Conservation (phyloP, 148 eudicot species). For the Silene conica region DNA sequence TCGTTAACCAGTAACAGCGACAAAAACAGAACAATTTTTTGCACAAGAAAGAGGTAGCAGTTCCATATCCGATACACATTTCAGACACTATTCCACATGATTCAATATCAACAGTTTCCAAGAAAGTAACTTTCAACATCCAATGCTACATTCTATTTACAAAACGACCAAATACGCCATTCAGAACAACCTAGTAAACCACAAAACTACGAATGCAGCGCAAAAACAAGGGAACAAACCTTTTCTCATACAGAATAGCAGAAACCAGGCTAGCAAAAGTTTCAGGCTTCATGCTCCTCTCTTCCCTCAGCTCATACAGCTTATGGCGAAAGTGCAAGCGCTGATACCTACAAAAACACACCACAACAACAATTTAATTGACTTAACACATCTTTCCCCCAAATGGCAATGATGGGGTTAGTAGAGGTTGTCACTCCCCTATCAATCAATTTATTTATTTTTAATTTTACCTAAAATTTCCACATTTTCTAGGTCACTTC, state of each 20-base stretch:
- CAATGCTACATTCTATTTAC: neutral
- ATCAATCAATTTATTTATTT: neutral
- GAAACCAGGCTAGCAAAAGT: slow-evolving; percentile 96
- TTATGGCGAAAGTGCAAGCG: slow-evolving; percentile 85
- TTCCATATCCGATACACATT: neutral
- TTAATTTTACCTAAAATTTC: no score
- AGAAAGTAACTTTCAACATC: neutral
- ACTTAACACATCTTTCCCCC: neutral
- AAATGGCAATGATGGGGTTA: neutral
- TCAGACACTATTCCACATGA: neutral
- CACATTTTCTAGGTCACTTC: neutral
- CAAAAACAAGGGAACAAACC: slow-evolving; percentile 37
- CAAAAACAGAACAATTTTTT: neutral
- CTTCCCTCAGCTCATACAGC: slow-evolving; percentile 84
- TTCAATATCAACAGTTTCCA: neutral
- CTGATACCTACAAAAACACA: slow-evolving; percentile 47
- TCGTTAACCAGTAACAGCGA: neutral
- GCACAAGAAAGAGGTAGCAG: neutral
- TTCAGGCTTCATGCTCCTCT: slow-evolving; percentile 97
- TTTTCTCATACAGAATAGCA: slow-evolving; percentile 94
- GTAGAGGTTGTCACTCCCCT: neutral
- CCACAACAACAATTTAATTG: neutral
- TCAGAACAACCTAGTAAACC: neutral
- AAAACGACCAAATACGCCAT: neutral
- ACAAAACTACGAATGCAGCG: neutral